A percentile compares a stretch with the other conserved stretches of the same genome.
Evolutionary conservation across 805 yeast genomes (phyloP).

Genomic region (Spathaspora girioi): DNA sequence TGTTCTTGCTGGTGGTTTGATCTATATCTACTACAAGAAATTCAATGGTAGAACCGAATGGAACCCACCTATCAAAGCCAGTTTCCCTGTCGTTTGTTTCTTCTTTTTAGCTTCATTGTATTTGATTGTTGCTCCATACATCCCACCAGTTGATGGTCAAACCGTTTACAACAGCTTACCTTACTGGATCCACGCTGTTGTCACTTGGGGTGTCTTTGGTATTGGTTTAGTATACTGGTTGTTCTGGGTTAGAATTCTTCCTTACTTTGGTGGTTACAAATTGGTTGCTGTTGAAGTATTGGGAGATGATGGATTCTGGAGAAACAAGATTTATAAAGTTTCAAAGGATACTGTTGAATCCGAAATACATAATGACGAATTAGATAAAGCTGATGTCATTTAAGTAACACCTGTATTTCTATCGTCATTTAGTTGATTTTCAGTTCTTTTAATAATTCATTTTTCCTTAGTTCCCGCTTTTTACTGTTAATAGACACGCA

Average conservation of each 20-base stretch:
- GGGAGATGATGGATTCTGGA: constrained; percentile 72
- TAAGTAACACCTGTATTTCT: not conserved
- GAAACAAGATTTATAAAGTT: constrained; percentile 50
- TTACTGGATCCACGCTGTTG: constrained; percentile 76
- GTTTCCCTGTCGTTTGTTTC: constrained; percentile 59
- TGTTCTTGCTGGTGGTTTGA: constrained; percentile 58
- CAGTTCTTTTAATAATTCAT: constrained; percentile 2
- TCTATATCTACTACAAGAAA: constrained; percentile 53
- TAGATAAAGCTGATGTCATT: constrained; percentile 1
- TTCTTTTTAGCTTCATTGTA: constrained; percentile 65
- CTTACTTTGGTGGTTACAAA: constrained; percentile 49
- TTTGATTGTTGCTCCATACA: constrained; percentile 71
- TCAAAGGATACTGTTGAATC: constrained; percentile 16
- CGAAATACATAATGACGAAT: constrained; percentile 4
- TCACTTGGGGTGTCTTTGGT: constrained; percentile 73
- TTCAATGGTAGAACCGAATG: constrained; percentile 51
- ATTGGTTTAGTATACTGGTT: constrained; percentile 67
- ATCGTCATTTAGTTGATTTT: not conserved
- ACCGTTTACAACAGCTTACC: constrained; percentile 68
- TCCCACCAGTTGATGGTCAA: constrained; percentile 68
- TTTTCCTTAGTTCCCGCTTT: not conserved
- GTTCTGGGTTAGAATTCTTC: constrained; percentile 57
- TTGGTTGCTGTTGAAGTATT: constrained; percentile 51
- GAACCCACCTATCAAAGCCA: constrained; percentile 70
- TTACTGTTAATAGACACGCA: not conserved